Conservation (phyloP, 1,139 yeast genomes). For the Geotrichum siamense region DNA sequence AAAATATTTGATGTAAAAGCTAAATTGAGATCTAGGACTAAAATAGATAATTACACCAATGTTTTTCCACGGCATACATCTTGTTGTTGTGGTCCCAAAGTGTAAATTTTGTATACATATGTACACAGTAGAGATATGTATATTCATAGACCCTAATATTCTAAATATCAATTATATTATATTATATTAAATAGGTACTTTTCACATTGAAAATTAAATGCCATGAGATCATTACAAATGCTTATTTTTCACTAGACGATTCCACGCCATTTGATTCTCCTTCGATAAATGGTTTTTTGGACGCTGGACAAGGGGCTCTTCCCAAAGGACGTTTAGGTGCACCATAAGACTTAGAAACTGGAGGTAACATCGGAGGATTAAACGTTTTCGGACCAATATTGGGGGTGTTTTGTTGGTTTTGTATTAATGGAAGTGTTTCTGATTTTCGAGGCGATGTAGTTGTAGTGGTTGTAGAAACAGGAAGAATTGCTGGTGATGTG, state of each 20-base stretch:
- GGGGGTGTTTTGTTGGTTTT: neutral
- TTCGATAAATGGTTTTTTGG: neutral
- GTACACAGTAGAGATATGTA: no score
- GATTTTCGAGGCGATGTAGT: no score
- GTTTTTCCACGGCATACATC: neutral
- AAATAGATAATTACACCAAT: neutral
- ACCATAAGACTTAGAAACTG: neutral
- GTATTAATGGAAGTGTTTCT: no score
- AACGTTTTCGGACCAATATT: neutral
- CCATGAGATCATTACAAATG: neutral
- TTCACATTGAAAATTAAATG: neutral
- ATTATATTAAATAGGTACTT: neutral
- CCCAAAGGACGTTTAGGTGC: constrained; percentile 1
- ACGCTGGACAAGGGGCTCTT: neutral
- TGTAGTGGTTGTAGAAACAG: no score
- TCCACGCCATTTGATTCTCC: neutral
- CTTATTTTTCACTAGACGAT: neutral
- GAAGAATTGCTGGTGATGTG: no score
- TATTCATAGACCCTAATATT: no score
- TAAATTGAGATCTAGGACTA: neutral
- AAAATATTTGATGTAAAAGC: neutral
- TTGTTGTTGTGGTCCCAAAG: neutral
- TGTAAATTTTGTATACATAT: no score
- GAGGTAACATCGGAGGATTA: neutral
- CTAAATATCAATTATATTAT: neutral